Evolutionary conservation across 2,329 filamentous ascomycete genomes (phyloP).

Genomic region (Aspergillus carbonarius): DNA sequence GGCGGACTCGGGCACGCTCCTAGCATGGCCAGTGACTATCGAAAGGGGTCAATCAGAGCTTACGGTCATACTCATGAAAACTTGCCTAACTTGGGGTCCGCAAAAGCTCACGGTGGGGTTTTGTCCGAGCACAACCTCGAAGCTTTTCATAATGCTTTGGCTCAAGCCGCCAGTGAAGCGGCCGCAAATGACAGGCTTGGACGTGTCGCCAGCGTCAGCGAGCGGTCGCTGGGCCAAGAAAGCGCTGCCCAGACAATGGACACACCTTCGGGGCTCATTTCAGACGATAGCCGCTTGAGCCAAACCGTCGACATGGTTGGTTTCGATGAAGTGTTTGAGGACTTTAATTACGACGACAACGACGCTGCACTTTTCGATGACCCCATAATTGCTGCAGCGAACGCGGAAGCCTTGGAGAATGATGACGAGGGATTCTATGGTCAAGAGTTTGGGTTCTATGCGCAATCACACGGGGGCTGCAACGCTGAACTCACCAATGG

Average conservation of each 20-base stretch:
- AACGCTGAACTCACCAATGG: conserved; percentile 69
- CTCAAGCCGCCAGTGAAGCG: conserved; percentile 75
- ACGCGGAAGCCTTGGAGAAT: conserved; percentile 87
- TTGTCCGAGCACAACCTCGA: conserved; percentile 60
- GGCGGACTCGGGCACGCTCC: conserved; percentile 33
- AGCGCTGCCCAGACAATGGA: conserved; percentile 38
- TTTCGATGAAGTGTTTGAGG: conserved; percentile 45
- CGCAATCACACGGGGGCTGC: conserved; percentile 52
- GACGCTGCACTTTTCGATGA: conserved; percentile 77
- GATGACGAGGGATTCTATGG: conserved; percentile 95
- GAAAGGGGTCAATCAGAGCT: conserved; percentile 17
- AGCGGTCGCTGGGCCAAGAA: conserved; percentile 38
- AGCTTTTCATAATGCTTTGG: conserved; percentile 80
- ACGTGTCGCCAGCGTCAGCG: conserved; percentile 55
- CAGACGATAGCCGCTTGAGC: conserved; percentile 52
- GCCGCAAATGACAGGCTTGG: conserved; percentile 73
- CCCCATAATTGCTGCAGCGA: conserved; percentile 89
- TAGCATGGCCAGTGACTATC: conserved; percentile 38
- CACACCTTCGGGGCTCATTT: conserved; percentile 47
- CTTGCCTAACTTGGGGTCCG: conserved; percentile 35
- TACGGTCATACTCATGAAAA: conserved; percentile 28
- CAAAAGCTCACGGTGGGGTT: conserved; percentile 34
- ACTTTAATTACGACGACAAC: conserved; percentile 58
- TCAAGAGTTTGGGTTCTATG: conserved; percentile 95
- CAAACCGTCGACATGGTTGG: conserved; percentile 42